These are phyloP conservation scores for Dalbergia cochinchinensis DNA, from an alignment of 306 rosid genomes.

Conservation along the genomic window DNA sequence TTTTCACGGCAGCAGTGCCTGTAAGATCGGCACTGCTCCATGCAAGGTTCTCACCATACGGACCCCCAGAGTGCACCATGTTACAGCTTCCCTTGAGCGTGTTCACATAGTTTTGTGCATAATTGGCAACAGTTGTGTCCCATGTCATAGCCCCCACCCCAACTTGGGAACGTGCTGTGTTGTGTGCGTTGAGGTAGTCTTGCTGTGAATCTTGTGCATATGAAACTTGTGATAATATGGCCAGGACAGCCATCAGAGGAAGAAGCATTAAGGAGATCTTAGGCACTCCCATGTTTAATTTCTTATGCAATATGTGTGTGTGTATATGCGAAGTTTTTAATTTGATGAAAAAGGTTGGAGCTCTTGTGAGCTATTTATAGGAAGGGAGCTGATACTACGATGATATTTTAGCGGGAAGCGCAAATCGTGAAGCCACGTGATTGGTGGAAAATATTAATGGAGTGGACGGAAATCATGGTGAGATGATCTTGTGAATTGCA, in stretches of 20 bases:
- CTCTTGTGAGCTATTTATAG: not conserved
- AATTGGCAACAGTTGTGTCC: conserved; percentile 42
- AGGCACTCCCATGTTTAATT: not conserved
- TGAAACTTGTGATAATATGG: not conserved
- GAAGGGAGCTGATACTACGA: not conserved
- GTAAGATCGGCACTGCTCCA: not conserved
- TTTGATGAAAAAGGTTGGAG: not conserved
- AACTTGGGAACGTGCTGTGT: conserved; percentile 42
- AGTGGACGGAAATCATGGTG: too few relatives aligned
- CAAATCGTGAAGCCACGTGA: too few relatives aligned
- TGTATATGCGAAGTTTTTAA: too few relatives aligned
- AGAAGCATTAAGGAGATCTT: not conserved
- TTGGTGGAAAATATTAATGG: too few relatives aligned
- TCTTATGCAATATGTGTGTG: too few relatives aligned
- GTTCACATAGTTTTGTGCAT: conserved; percentile 46
- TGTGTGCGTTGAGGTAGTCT: conserved; percentile 53
- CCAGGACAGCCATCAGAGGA: not conserved
- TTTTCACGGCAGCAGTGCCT: not conserved
- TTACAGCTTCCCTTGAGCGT: conserved; percentile 37
- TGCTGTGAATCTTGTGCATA: conserved; percentile 44
- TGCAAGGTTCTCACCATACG: conserved; percentile 40
- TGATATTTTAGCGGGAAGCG: too few relatives aligned
- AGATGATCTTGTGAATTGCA: too few relatives aligned
- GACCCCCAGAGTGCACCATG: conserved; percentile 39
- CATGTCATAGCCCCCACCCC: conserved; percentile 43